phyloP scores from a whole-genome alignment of 129 eudicot species.

The Helichrysum umbraculigerum region DNA sequence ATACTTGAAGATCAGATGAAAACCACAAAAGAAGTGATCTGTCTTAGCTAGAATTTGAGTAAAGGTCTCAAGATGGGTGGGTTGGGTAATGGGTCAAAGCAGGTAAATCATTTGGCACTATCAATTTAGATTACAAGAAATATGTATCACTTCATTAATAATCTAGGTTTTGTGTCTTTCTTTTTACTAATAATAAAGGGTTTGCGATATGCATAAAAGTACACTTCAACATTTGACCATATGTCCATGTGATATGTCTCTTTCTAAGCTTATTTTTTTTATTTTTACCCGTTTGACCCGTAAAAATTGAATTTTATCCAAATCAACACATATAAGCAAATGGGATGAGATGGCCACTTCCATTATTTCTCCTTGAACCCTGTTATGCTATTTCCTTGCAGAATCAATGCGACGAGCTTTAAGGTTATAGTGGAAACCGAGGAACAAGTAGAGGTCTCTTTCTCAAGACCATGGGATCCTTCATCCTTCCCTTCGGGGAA shows the following conservation, averaged over 20 bases:
- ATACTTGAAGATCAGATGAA: background rate
- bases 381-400: constrained; percentile 16
- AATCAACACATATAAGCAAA: background rate
- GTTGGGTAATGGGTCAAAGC: too few relatives aligned
- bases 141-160: background rate
- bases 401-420: constrained; percentile 40
- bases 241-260: background rate
- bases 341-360: constrained; percentile 3
- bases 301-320: background rate
- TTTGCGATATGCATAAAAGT: background rate
- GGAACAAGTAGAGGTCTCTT: constrained; percentile 42
- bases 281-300: background rate
- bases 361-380: background rate
- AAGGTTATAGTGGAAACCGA: constrained; percentile 43
- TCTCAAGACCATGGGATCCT: constrained; percentile 43
- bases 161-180: background rate
- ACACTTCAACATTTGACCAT: background rate
- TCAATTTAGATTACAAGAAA: too few relatives aligned
- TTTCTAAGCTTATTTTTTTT: background rate
- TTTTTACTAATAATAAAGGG: too few relatives aligned
- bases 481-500: constrained; percentile 34
- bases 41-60: constrained; percentile 11
- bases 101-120: background rate
- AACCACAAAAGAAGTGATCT: background rate
- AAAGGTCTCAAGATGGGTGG: background rate